These are phyloP conservation scores for Sugiyamaella valdiviana DNA, from an alignment of 805 yeast genomes.

Conservation along the genomic window DNA sequence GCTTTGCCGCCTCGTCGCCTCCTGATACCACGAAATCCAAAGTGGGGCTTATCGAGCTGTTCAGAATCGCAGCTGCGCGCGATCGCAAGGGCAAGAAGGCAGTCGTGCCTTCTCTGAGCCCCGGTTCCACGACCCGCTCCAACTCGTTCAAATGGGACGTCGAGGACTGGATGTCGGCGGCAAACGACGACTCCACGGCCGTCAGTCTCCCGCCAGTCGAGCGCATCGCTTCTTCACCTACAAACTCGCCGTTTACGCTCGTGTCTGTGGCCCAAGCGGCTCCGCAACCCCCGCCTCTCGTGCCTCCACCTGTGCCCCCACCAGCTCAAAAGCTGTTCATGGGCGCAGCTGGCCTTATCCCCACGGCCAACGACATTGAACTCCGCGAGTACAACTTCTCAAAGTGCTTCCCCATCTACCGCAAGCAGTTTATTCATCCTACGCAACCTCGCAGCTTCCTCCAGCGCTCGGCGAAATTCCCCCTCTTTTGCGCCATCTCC, in stretches of 20 bases:
- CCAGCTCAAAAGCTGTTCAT: not conserved
- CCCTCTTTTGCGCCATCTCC: conserved; percentile 52
- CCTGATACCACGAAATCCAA: not conserved
- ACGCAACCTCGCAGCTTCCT: conserved; percentile 48
- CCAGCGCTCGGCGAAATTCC: conserved; percentile 36
- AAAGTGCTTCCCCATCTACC: conserved; percentile 76
- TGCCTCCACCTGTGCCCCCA: not conserved
- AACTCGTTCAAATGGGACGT: conserved; percentile 3
- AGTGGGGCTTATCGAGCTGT: conserved; percentile 1
- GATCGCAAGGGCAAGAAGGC: not conserved
- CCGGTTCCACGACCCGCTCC: not conserved
- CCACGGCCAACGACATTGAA: conserved; percentile 12
- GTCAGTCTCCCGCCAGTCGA: not conserved
- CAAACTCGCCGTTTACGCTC: not conserved
- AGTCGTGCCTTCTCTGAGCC: not conserved
- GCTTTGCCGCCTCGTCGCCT: conserved; percentile 1
- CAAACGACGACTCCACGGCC: not conserved
- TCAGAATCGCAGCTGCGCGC: not conserved
- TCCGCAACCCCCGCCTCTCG: not conserved
- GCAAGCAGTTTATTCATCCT: conserved; percentile 51
- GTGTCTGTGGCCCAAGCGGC: not conserved
- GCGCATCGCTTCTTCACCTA: not conserved
- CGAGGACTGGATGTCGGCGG: conserved; percentile 2
- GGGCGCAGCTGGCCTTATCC: conserved; percentile 1
- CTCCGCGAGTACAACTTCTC: conserved; percentile 45